phyloP scores from a whole-genome alignment of 2,329 filamentous ascomycete species.

The Cyphellophora europaea region DNA sequence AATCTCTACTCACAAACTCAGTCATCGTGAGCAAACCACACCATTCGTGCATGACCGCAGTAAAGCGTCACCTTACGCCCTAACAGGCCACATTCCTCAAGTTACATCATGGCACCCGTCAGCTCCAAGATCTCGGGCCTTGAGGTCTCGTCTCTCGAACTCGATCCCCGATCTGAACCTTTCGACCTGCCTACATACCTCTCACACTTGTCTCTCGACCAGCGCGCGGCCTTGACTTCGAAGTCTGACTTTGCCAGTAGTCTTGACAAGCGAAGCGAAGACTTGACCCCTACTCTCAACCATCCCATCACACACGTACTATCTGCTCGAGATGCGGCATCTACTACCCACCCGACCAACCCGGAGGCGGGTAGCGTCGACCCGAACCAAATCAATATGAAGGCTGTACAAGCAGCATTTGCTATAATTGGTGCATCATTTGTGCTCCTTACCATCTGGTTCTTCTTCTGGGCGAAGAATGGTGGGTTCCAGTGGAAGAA shows the following conservation, averaged over 20 bases:
- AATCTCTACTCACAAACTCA: too few relatives aligned
- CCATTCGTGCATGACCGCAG: background rate
- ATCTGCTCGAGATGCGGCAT: slow-evolving; percentile 18
- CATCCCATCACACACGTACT: slow-evolving; percentile 22
- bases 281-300: slow-evolving; percentile 10
- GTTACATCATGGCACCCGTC: slow-evolving; percentile 15
- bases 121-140: slow-evolving; percentile 13
- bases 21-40: background rate
- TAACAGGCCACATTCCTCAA: background rate
- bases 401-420: slow-evolving; percentile 73
- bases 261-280: slow-evolving; percentile 10
- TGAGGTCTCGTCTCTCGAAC: slow-evolving; percentile 18
- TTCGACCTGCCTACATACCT: slow-evolving; percentile 3
- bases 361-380: slow-evolving; percentile 27
- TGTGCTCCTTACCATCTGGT: slow-evolving; percentile 74
- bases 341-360: slow-evolving; percentile 18
- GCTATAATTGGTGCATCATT: slow-evolving; percentile 71
- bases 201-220: slow-evolving; percentile 4
- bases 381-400: slow-evolving; percentile 36
- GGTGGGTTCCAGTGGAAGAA: slow-evolving; percentile 83
- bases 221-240: slow-evolving; percentile 4
- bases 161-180: slow-evolving; percentile 13
- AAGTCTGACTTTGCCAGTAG: slow-evolving; percentile 5
- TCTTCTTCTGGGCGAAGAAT: slow-evolving; percentile 98
- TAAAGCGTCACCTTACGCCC: too few relatives aligned